Base-by-base conservation (phyloP, 176 grass and related monocot genomes). In the barley (Hordeum vulgare) region DNA sequence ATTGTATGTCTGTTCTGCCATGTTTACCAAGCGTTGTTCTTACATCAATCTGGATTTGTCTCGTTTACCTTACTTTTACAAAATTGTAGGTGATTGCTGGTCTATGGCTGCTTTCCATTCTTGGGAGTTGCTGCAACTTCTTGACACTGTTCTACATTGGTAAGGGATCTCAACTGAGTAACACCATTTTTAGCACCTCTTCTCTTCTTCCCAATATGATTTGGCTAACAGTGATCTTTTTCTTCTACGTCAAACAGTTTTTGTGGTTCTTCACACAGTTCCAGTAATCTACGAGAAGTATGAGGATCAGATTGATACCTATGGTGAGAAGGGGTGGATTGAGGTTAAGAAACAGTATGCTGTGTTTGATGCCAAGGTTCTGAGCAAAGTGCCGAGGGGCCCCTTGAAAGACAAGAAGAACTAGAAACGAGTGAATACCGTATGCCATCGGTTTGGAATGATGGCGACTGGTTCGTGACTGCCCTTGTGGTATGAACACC, bases 271-370 rank as follows among this genome's bases (percentile, higher is more conserved):
- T 41, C 91, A 94, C 89, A 99, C 91, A 45, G 94, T 99, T 57
- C 96, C 96, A 51, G 83, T 83, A 15, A 89, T 99, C 15, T 99
- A 96, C 9, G 93, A 99, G 77, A 99, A 94, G 84, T 94, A 94
- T 21, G 93, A 95, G 80, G 93, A 99, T 64, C 90, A 92, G 75
- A 89, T 99, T 29, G 96, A 99, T 78, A 81, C 91, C 0, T 82
- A 74, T 57, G 96, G 90, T 10, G 96, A 99, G 85, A 99, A 92
- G 87, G 93, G 85, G 31, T 92, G 88, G 86, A 77, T 83, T 9
- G 91, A 96, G 83, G 21, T 92, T 44, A 99, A 99, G 86, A 94
- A 80, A 70, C 91, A 94, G 77, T 96, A 94, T 28, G 80, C 89
- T 0, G 74, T 92, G 53, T 83, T 99, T 24, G 83, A 99, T 80